phyloP scores from a whole-genome alignment of 371 early-diverging fungal species.

The Mucor saturninus region DNA sequence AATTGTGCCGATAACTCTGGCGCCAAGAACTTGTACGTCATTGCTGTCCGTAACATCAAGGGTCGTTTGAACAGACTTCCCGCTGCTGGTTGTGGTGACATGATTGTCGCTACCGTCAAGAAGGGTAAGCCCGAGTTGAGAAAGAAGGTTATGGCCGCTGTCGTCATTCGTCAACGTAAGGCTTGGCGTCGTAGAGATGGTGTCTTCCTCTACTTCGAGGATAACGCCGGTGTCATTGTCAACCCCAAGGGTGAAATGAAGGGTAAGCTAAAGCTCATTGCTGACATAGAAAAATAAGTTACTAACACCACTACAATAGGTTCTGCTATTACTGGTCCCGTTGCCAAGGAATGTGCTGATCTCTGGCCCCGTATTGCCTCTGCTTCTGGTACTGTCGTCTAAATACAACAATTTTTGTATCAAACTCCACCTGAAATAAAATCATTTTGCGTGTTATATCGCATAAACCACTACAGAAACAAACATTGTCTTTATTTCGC shows the following conservation, averaged over 20 bases:
- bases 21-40: constrained; percentile 99
- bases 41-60: constrained; percentile 97
- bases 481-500: background rate
- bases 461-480: background rate
- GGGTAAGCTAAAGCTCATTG: constrained; percentile 61
- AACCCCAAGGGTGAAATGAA: constrained; percentile 99
- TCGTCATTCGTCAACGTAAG: constrained; percentile 99
- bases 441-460: background rate
- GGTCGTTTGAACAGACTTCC: constrained; percentile 99
- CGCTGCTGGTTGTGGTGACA: constrained; percentile 99
- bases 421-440: constrained; percentile 9
- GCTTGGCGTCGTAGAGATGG: constrained; percentile 99
- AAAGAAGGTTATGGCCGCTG: constrained; percentile 99
- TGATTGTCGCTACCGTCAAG: constrained; percentile 99
- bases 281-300: background rate
- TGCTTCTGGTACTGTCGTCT: constrained; percentile 89
- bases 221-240: constrained; percentile 67
- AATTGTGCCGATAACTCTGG: constrained; percentile 99
- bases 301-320: background rate
- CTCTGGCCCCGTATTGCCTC: constrained; percentile 99
- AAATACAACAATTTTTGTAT: constrained; percentile 21
- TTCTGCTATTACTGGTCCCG: constrained; percentile 99
- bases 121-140: constrained; percentile 99
- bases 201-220: constrained; percentile 98
- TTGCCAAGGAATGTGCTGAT: constrained; percentile 99